A percentile compares a stretch with the other conserved stretches of the same genome.
These are phyloP conservation scores for Cystobasidium slooffiae DNA, from an alignment of 1,284 basidiomycete species.

Conservation along the genomic window DNA sequence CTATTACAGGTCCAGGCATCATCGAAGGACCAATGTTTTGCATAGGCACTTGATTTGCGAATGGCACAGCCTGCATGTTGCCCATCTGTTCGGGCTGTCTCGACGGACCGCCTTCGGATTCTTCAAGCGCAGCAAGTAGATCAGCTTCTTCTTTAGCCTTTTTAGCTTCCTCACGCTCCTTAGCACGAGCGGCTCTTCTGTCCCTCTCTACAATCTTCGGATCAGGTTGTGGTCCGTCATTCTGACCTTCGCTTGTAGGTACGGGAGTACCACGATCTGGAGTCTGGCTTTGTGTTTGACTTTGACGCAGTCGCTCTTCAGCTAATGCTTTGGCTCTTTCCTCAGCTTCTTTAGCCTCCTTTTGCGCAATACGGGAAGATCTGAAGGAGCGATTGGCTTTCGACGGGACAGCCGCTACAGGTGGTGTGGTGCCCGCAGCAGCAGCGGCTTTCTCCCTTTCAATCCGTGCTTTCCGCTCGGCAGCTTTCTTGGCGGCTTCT, in stretches of 20 bases:
- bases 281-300: not conserved
- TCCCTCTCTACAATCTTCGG: conserved; percentile 23
- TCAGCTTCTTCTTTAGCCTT: conserved; percentile 40
- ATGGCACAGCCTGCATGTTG: not conserved
- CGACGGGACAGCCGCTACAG: not conserved
- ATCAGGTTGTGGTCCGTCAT: conserved; percentile 16
- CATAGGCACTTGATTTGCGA: not conserved
- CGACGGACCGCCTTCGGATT: conserved; percentile 6
- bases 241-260: not conserved
- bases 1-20: too few relatives aligned
- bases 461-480: conserved; percentile 23
- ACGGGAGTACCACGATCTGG: not conserved
- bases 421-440: conserved; percentile 1
- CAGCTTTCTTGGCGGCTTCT: conserved; percentile 36
- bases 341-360: conserved; percentile 35
- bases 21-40: not conserved
- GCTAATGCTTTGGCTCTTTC: conserved; percentile 23
- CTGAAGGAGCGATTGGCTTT: not conserved
- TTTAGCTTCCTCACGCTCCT: conserved; percentile 37
- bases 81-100: not conserved
- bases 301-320: conserved; percentile 6
- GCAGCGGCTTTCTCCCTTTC: conserved; percentile 22
- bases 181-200: conserved; percentile 34
- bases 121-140: conserved; percentile 22
- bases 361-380: conserved; percentile 24